These are phyloP conservation scores for Larix kaempferi DNA, from an alignment of 75 land plant species.

Conservation along the genomic window DNA sequence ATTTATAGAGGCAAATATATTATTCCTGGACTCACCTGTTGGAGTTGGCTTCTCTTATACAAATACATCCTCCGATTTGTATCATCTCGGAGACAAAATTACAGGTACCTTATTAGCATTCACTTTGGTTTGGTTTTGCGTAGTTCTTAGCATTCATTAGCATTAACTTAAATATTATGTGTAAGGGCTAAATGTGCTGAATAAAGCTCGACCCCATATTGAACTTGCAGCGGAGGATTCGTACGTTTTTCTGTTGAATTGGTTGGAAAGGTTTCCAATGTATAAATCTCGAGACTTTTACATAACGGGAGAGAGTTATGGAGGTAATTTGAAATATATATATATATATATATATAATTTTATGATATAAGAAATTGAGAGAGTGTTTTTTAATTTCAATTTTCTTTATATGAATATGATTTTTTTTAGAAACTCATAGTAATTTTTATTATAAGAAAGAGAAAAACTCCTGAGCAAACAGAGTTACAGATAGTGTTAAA, in stretches of 20 bases:
- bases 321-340: constrained; percentile 31
- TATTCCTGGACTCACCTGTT: constrained; percentile 37
- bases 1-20: constrained; percentile 26
- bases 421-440: too few species aligned
- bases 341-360: background rate
- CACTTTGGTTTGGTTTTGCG: too few species aligned
- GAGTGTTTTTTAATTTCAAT: too few species aligned
- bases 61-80: constrained; percentile 15
- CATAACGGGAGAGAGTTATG: constrained; percentile 80
- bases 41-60: constrained; percentile 33
- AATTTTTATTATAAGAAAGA: too few species aligned
- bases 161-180: too few species aligned
- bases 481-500: too few species aligned
- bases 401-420: too few species aligned
- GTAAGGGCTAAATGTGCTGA: too few species aligned
- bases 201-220: background rate
- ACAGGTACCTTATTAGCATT: background rate
- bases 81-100: constrained; percentile 9
- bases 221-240: background rate
- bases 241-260: constrained; percentile 46
- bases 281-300: constrained; percentile 55
- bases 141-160: too few species aligned
- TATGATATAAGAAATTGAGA: too few species aligned
- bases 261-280: constrained; percentile 70
- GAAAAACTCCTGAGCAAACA: too few species aligned